Conservation (phyloP, 371 early-diverging fungal species). For the Conidiobolus incongruus region DNA sequence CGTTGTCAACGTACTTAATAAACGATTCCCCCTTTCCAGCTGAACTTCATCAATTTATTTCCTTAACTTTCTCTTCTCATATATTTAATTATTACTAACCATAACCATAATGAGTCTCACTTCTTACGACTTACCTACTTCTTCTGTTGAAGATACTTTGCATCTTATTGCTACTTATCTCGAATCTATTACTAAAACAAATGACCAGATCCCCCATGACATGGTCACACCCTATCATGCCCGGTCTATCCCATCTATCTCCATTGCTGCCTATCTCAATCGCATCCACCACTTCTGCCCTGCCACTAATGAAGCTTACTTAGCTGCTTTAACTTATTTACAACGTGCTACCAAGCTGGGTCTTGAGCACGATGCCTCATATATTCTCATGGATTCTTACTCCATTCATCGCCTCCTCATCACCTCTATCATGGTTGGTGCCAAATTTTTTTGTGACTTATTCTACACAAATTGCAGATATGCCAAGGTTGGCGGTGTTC, state of each 20-base stretch:
- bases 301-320: constrained; percentile 63
- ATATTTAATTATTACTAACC: too few relatives aligned
- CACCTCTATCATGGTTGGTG: constrained; percentile 50
- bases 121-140: too few relatives aligned
- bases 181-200: too few relatives aligned
- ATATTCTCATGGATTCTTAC: constrained; percentile 54
- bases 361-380: constrained; percentile 25
- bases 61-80: too few relatives aligned
- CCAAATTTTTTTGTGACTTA: constrained; percentile 71
- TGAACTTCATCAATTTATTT: too few relatives aligned
- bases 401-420: constrained; percentile 79
- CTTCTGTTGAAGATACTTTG: too few relatives aligned
- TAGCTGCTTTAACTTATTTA: constrained; percentile 62
- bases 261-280: constrained; percentile 50
- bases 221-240: constrained; percentile 65
- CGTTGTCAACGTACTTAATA: too few relatives aligned
- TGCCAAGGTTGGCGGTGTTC: constrained; percentile 83
- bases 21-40: too few relatives aligned
- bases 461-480: constrained; percentile 81
- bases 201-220: too few relatives aligned
- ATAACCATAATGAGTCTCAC: too few relatives aligned
- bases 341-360: constrained; percentile 35
- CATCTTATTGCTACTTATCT: too few relatives aligned
- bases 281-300: constrained; percentile 85
- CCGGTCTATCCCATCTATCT: constrained; percentile 68